A percentile compares a stretch with the other conserved stretches of the same genome.
phyloP scores from a whole-genome alignment of 1,284 basidiomycete genomes.

The Athelia psychrophila region DNA sequence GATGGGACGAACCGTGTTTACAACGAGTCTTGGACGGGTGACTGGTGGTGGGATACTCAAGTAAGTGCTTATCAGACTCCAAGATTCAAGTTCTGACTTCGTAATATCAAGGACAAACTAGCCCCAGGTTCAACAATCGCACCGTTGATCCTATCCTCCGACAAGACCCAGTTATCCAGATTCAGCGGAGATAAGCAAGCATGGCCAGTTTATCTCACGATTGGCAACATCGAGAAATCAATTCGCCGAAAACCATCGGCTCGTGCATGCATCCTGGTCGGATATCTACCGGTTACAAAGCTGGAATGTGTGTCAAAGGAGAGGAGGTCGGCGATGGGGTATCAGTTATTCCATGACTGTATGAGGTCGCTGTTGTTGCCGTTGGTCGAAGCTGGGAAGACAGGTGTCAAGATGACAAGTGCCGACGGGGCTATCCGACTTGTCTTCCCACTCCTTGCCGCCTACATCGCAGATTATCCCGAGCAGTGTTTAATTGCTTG shows the following conservation, averaged over 20 bases:
- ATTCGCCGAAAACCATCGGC: conserved; percentile 1
- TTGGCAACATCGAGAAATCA: conserved; percentile 17
- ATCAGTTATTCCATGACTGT: conserved; percentile 21
- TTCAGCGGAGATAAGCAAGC: conserved; percentile 34
- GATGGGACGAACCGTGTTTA: conserved; percentile 18
- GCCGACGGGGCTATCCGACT: conserved; percentile 9
- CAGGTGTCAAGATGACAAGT: conserved; percentile 19
- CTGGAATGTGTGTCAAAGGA: conserved; percentile 6
- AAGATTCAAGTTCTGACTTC: background rate
- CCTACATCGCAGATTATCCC: conserved; percentile 23
- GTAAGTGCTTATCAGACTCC: conserved; percentile 15
- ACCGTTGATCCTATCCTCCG: conserved; percentile 34
- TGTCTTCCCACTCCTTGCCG: conserved; percentile 19
- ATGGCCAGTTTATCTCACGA: conserved; percentile 28
- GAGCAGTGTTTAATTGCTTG: conserved; percentile 24
- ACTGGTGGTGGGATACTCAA: conserved; percentile 40
- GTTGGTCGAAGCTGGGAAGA: conserved; percentile 11
- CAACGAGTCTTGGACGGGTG: conserved; percentile 37
- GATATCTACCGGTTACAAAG: conserved; percentile 11
- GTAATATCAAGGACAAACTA: conserved; percentile 17
- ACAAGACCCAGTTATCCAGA: conserved; percentile 35
- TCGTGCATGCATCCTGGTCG: conserved; percentile 11
- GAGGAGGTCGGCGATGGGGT: background rate
- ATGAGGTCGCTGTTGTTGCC: conserved; percentile 17
- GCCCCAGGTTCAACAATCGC: conserved; percentile 26